Conservation (phyloP, 2,329 filamentous ascomycete species). For the Talaromyces sp. region DNA sequence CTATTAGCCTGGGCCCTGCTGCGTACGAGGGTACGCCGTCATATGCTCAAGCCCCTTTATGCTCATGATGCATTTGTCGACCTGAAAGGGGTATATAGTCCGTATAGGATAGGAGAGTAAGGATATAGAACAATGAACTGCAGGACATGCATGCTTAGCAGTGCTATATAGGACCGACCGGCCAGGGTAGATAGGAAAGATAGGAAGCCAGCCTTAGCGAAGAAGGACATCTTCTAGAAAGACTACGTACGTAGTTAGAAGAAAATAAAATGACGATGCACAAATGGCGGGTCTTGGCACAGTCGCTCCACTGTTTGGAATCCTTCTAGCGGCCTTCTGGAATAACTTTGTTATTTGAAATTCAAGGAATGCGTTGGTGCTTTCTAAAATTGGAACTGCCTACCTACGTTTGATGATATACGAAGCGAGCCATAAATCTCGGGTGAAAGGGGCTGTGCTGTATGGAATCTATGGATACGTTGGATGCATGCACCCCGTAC, state of each 20-base stretch:
- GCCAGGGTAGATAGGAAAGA: neutral
- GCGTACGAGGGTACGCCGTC: too few species aligned
- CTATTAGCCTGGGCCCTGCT: too few species aligned
- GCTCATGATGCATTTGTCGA: neutral
- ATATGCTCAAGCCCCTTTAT: neutral
- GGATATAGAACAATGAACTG: neutral
- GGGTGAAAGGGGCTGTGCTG: neutral
- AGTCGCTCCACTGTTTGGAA: slow-evolving; percentile 3
- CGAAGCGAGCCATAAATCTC: neutral
- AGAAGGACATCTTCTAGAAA: neutral
- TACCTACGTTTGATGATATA: neutral
- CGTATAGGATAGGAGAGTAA: neutral
- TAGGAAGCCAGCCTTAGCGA: neutral
- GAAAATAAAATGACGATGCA: slow-evolving; percentile 7
- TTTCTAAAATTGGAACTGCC: slow-evolving; percentile 2
- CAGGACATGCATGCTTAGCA: neutral
- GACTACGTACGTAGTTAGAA: neutral
- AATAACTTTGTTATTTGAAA: neutral
- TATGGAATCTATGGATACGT: too few species aligned
- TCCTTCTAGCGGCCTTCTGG: slow-evolving; percentile 22
- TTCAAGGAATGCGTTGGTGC: neutral
- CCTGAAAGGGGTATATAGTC: neutral
- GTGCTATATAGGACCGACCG: neutral
- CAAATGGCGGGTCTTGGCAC: neutral
- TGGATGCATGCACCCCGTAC: neutral